Evolutionary conservation across 2,329 filamentous ascomycete species (phyloP), one percentile per base, ranked within the genome.

Genomic region (Xylaria sp.): DNA sequence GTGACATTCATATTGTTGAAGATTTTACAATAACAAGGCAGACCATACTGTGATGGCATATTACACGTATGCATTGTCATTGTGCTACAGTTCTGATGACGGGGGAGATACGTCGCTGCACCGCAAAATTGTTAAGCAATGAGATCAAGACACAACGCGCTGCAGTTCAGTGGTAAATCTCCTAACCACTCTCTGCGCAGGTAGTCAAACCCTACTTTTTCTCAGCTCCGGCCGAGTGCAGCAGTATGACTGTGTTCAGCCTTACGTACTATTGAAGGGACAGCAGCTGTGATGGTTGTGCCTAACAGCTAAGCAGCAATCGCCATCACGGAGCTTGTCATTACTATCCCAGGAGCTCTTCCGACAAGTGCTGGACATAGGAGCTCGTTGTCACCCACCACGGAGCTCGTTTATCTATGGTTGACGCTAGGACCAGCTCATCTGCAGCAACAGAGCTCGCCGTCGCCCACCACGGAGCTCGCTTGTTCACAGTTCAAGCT

Each of bases 391-490:
- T 16, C 1, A 1, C 16, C 16, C 16, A 16, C 16, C 16, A 16
- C 16, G 16, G 16, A 16, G 16, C 16, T 16, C 16, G 1, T 1
- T 1, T 16, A 1, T 1, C 1, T 1, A 16, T 1, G 1, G 16
- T 16, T 16, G 16, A 16, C 16, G 16, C 16, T 16, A 16, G 1
- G 16, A 16, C 16, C 16, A 16, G 16, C 16, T 16, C n/a, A n/a
- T n/a, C n/a, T n/a, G n/a, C n/a, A n/a, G n/a, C n/a, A n/a, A n/a
- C n/a, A n/a, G 16, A 16, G 16, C 16, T 16, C 16, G 16, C 1
- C 16, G 16, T 16, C 1, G 16, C 16, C 16, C 16, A 16, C 16
- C 16, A 16, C 16, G 16, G 16, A 16, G 16, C 16, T 16, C 16
- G 1, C 16, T 1, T 16, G 16, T 1, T 16, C 16, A 16, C 16